Base-by-base conservation (phyloP, 2,329 filamentous ascomycete species). In the Botrytis squamosa region DNA sequence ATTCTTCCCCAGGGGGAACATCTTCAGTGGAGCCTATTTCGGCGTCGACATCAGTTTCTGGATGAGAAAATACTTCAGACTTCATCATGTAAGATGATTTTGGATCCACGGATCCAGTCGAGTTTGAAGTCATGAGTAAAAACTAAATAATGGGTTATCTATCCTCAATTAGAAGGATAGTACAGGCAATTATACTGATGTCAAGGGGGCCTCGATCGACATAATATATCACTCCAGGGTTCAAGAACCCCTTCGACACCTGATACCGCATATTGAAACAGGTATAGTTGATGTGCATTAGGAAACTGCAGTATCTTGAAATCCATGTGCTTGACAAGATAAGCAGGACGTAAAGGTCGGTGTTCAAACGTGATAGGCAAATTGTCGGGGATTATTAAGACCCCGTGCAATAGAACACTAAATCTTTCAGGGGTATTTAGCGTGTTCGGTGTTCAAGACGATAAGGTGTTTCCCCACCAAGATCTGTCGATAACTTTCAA, bases 11-110 rank as follows among this genome's bases (percentile, higher is more conserved):
- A 52, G 66, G 67, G 52, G 59, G 57, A 4, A 60, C 52, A 40
- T 73, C 68, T 44, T 70, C 52, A 40, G 42, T 74, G 66, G 60
- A 72, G 40, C 67, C 74, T 70, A 40, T 49, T 40, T 46, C 71
- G 10, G 59, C 57, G 36, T 72, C 52, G 8, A 20, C 5, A 33
- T 59, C 38, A 46, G 36, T 40, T 1, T 25, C 20, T 16, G 42
- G 38, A 44, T 59, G n/a, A 14, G 60, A 59, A 7, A 59, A 40
- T 10, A 49, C 38, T 46, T 72, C 52, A n/a, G 52, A 46, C 25
- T 72, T 68, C 63, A 72, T 72, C 40, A 20, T 40, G 38, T 55
- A 33, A 33, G 33, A 40, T 25, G 52, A 25, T 18, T 69, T 72
- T 38, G 40, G 52, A 49, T 40, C 29, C 12, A 20, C 63, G 7